Conservation (phyloP, 495 filamentous ascomycete genomes). For the Lichina pygmaea region DNA sequence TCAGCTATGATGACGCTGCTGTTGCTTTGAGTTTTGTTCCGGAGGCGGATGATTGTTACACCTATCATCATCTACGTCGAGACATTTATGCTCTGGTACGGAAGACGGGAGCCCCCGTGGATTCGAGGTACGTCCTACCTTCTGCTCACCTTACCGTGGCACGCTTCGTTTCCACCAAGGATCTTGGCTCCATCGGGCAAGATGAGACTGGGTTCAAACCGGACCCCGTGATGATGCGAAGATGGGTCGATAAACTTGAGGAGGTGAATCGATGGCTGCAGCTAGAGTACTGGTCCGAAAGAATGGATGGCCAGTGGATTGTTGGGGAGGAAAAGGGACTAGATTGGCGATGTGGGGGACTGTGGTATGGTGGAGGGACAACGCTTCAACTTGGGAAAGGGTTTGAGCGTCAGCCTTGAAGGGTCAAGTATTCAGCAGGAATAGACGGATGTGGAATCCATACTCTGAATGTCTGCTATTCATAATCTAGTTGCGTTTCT, state of each 20-base stretch:
- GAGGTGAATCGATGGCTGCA: conserved; percentile 47
- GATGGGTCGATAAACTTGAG: conserved; percentile 40
- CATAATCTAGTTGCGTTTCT: too few relatives aligned
- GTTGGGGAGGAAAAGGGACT: conserved; percentile 55
- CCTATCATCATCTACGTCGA: conserved; percentile 71
- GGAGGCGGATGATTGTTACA: conserved; percentile 38
- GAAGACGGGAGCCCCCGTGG: conserved; percentile 29
- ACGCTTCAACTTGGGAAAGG: conserved; percentile 34
- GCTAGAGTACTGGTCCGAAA: conserved; percentile 35
- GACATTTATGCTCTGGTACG: conserved; percentile 39
- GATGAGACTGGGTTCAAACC: conserved; percentile 7
- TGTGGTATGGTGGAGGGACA: conserved; percentile 70
- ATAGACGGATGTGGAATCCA: too few relatives aligned
- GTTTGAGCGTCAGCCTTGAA: neutral
- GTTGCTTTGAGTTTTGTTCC: conserved; percentile 71
- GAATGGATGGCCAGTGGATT: conserved; percentile 30
- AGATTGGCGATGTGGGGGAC: conserved; percentile 34
- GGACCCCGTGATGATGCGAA: conserved; percentile 20
- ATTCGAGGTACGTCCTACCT: conserved; percentile 58
- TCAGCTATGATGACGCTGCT: conserved; percentile 66
- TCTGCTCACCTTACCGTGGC: conserved; percentile 73
- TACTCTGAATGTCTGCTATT: too few relatives aligned
- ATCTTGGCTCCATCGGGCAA: conserved; percentile 5
- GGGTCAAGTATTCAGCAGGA: too few relatives aligned
- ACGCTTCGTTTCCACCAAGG: conserved; percentile 37